phyloP scores from a whole-genome alignment of 2,329 filamentous ascomycete species.

The Raffaelea albimanens region DNA sequence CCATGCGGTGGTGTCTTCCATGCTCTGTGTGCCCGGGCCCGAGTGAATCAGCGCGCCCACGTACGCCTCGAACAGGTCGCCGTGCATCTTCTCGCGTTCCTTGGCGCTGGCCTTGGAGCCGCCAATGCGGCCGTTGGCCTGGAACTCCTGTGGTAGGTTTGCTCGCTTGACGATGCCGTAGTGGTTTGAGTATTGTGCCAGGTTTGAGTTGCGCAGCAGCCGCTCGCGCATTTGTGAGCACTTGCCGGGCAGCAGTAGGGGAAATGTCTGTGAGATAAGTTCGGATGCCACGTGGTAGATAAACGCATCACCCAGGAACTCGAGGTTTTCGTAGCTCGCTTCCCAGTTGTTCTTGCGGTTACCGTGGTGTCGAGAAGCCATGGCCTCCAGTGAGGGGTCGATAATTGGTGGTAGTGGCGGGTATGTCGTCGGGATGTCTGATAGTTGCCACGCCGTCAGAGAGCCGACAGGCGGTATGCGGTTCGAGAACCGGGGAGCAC shows the following conservation, averaged over 20 bases:
- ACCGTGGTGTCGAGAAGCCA: conserved; percentile 58
- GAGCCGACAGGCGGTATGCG: conserved; percentile 8
- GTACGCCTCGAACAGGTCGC: conserved; percentile 87
- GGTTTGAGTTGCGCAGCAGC: conserved; percentile 70
- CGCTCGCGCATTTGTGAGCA: conserved; percentile 68
- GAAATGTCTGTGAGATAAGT: conserved; percentile 64
- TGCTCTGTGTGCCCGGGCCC: conserved; percentile 49
- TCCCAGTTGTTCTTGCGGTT: conserved; percentile 24
- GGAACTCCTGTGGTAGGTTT: conserved; percentile 41
- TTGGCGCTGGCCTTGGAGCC: conserved; percentile 36
- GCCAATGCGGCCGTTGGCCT: conserved; percentile 19
- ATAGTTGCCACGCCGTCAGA: conserved; percentile 31
- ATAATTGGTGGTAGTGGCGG: conserved; percentile 54
- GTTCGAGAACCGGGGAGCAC: neutral
- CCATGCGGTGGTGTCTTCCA: conserved; percentile 56
- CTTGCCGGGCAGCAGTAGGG: conserved; percentile 53
- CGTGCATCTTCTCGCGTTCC: conserved; percentile 62
- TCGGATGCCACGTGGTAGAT: conserved; percentile 65
- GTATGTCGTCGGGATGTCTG: conserved; percentile 35
- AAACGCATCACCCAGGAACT: conserved; percentile 79
- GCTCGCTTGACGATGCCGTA: conserved; percentile 64
- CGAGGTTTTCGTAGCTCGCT: conserved; percentile 68
- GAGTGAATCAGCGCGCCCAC: conserved; percentile 69
- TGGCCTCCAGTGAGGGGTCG: conserved; percentile 48
- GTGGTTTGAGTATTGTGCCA: conserved; percentile 56